These are phyloP conservation scores for Neofusicoccum sp. DNA, from an alignment of 2,329 filamentous ascomycete species.

Conservation along the genomic window DNA sequence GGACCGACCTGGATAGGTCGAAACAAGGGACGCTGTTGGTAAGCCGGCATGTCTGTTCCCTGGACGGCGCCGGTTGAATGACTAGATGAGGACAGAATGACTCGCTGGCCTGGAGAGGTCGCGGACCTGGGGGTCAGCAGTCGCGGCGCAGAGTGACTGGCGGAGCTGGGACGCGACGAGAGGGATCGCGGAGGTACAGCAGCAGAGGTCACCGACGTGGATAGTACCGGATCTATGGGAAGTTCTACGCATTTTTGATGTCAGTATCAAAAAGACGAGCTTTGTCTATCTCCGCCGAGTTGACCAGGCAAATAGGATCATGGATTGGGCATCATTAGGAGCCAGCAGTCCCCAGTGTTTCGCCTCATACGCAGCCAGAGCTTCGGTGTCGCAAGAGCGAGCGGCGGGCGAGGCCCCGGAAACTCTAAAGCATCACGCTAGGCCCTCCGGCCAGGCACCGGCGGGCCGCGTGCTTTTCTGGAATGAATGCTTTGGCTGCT, in stretches of 20 bases:
- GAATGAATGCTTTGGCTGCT: conserved; percentile 1
- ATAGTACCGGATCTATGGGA: conserved; percentile 6
- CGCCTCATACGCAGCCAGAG: conserved; percentile 19
- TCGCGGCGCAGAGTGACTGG: not conserved
- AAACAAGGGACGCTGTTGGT: conserved; percentile 21
- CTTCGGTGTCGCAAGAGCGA: conserved; percentile 2
- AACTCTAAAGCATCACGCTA: conserved; percentile 16
- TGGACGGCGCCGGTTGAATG: conserved; percentile 1
- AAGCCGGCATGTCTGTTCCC: conserved; percentile 17
- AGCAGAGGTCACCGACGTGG: conserved; percentile 7
- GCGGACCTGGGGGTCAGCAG: conserved; percentile 9
- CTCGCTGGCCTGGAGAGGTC: not conserved
- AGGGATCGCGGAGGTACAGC: not conserved
- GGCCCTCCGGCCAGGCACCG: conserved; percentile 17
- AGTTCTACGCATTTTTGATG: conserved; percentile 18
- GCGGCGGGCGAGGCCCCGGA: not conserved
- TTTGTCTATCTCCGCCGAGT: conserved; percentile 3
- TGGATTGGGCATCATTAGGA: conserved; percentile 20
- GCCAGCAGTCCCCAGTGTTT: conserved; percentile 20
- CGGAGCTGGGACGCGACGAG: not conserved
- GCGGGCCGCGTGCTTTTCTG: not conserved
- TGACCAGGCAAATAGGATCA: conserved; percentile 12
- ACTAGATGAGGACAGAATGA: conserved; percentile 6
- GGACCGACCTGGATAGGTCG: conserved; percentile 23
- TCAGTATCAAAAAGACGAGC: conserved; percentile 15